Evolutionary conservation across 805 yeast genomes (phyloP), one percentile per base, ranked within the genome.

Genomic region (Lipomyces oligophaga): DNA sequence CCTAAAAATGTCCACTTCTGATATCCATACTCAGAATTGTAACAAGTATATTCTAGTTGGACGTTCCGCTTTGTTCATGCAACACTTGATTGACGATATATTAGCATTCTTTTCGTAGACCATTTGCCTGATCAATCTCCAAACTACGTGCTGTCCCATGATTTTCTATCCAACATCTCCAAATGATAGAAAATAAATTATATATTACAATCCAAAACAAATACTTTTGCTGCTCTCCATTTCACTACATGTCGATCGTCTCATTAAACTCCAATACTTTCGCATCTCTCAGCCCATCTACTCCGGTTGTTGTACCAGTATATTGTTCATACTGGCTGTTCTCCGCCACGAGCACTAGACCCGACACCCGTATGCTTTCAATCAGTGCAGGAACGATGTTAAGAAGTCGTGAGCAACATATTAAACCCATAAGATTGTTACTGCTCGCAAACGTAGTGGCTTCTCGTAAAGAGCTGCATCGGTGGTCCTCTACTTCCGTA

Each of bases 391-490:
- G 94, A 35, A 87, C 88, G 24, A 88, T 38, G 13, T 35, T 53
- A 46, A 90, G 68, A 44, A 93, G 62, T 45, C 81, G 81, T 22
- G 79, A 75, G 0, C 95, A 87, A 19, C 86, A 77, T 20, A 87
- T 79, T 8, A 93, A 64, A 15, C 98, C 98, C 54, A 93, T 72
- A 43, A 93, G 70, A 61, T 93, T 93, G 62, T 93, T 93, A 47
- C 76, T 73, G 3, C 81, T 74, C 0, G 96, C 89, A 63, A 86
- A 88, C 41, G 75, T 75, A 0, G 88, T 79, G 1, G 94, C 95
- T 55, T 86, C 87, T 58, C 85, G 85, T 42, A 90, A 73, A 1
- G 93, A 81, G 10, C 62, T 55, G 53, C 88, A 68, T 11, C 67
- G 56, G 4, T 62, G 40, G 39, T 64, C 65, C 25, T 58, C 62